These are phyloP conservation scores for Salix brachista DNA, from an alignment of 345 rosid species.

Conservation along the genomic window DNA sequence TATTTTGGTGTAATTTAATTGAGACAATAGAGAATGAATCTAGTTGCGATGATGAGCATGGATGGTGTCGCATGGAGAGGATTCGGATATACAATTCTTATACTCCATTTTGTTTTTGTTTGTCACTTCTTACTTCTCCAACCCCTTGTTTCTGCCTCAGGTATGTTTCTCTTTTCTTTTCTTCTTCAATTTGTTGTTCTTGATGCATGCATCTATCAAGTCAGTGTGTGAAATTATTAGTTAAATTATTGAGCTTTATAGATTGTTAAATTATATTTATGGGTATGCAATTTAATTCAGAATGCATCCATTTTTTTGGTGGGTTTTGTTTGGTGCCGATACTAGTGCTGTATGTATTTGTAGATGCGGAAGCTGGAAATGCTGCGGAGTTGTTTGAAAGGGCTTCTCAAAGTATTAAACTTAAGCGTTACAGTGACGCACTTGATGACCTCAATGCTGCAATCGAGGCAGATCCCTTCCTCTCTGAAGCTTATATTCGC, in stretches of 20 bases:
- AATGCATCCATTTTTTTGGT: no score
- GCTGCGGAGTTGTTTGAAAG: slow-evolving; percentile 70
- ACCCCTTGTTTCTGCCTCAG: slow-evolving; percentile 85
- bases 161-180: slow-evolving; percentile 21
- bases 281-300: no score
- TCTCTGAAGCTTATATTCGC: slow-evolving; percentile 77
- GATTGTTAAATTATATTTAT: no score
- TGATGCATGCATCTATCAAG: not conserved
- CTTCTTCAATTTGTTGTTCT: not conserved
- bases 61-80: slow-evolving; percentile 83
- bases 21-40: not conserved
- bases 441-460: slow-evolving; percentile 90
- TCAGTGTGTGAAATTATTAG: no score
- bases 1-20: no score
- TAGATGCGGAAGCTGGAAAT: slow-evolving; percentile 62
- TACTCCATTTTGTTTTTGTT: slow-evolving; percentile 68
- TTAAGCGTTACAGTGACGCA: slow-evolving; percentile 79
- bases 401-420: slow-evolving; percentile 73
- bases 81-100: slow-evolving; percentile 44
- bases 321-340: not conserved
- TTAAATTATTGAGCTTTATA: no score
- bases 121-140: slow-evolving; percentile 87
- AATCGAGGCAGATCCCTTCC: slow-evolving; percentile 80
- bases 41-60: slow-evolving; percentile 34
- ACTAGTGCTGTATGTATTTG: slow-evolving; percentile 2